Percentiles rank a stretch among this genome's conserved stretches.
Evolutionary conservation across 2,329 filamentous ascomycete species (phyloP).

Genomic region (Diatrype stigma): DNA sequence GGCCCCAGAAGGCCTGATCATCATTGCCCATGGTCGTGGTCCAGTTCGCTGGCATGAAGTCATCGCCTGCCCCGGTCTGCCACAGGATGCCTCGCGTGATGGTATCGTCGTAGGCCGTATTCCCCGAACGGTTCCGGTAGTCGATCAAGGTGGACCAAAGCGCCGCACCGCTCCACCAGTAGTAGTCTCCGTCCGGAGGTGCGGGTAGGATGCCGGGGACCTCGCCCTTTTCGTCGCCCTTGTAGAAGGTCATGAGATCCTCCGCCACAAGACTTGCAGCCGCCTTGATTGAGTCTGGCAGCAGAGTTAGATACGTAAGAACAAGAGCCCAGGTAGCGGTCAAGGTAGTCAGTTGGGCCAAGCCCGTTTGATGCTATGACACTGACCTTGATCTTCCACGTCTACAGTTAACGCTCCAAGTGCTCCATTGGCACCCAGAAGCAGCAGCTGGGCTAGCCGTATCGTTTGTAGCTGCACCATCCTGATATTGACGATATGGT

Average conservation of each 20-base stretch:
- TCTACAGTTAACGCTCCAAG: slow-evolving; percentile 20
- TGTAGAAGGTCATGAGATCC: slow-evolving; percentile 26
- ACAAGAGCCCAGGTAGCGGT: neutral
- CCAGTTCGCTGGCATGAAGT: slow-evolving; percentile 41
- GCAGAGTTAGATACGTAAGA: neutral
- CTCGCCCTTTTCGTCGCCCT: slow-evolving; percentile 15
- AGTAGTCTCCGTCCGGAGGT: slow-evolving; percentile 29
- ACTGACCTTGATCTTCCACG: slow-evolving; percentile 19
- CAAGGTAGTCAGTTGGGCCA: too few species aligned
- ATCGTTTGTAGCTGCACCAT: slow-evolving; percentile 14
- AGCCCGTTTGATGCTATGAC: neutral
- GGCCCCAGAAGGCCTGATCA: slow-evolving; percentile 58
- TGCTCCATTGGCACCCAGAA: slow-evolving; percentile 16
- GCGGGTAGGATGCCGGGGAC: slow-evolving; percentile 19
- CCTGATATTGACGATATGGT: neutral
- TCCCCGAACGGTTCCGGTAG: slow-evolving; percentile 49
- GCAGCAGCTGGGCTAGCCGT: slow-evolving; percentile 9
- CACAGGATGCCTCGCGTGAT: slow-evolving; percentile 37
- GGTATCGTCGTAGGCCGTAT: slow-evolving; percentile 44
- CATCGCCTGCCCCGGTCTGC: slow-evolving; percentile 37
- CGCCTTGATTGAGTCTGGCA: slow-evolving; percentile 22
- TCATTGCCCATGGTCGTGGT: slow-evolving; percentile 40
- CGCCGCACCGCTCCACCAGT: slow-evolving; percentile 50
- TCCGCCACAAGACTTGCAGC: slow-evolving; percentile 24
- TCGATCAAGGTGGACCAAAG: slow-evolving; percentile 49